Conservation (phyloP, 2,329 filamentous ascomycete species). For the Penicillium sp. region DNA sequence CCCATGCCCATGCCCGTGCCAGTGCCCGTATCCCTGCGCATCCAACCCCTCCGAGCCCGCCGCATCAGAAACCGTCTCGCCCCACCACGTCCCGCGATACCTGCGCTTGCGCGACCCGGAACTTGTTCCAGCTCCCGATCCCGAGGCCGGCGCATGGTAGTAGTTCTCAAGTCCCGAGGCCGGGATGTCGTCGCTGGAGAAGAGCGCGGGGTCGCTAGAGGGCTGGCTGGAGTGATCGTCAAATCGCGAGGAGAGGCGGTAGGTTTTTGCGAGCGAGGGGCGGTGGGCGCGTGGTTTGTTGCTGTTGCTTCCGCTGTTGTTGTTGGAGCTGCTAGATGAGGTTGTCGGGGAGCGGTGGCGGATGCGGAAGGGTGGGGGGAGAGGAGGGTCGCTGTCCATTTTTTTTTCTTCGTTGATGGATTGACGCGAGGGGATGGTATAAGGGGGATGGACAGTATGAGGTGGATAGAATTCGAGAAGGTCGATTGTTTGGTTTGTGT, state of each 20-base stretch:
- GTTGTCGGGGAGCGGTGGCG: slow-evolving; percentile 39
- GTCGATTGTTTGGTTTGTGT: not conserved
- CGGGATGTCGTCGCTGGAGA: slow-evolving; percentile 54
- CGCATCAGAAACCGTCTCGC: slow-evolving; percentile 30
- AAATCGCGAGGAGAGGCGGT: slow-evolving; percentile 34
- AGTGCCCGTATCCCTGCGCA: not conserved
- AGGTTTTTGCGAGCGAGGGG: slow-evolving; percentile 30
- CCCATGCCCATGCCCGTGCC: slow-evolving; percentile 25
- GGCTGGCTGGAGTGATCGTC: slow-evolving; percentile 45
- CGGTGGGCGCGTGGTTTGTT: not conserved
- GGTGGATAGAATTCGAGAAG: not conserved
- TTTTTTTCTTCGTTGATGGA: not conserved
- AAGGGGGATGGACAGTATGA: not conserved
- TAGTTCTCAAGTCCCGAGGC: slow-evolving; percentile 53
- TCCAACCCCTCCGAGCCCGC: not conserved
- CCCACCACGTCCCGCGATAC: slow-evolving; percentile 53
- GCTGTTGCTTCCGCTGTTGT: not conserved
- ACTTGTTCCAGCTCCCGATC: not conserved
- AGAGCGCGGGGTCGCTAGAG: slow-evolving; percentile 52
- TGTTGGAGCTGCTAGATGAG: slow-evolving; percentile 6
- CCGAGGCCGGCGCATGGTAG: slow-evolving; percentile 37
- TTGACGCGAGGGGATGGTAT: not conserved
- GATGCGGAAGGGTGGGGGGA: slow-evolving; percentile 43
- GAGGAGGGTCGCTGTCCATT: slow-evolving; percentile 47
- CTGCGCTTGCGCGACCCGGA: slow-evolving; percentile 40